Evolutionary conservation across 441 rosid species (phyloP).

Genomic region (Adansonia grandidieri): DNA sequence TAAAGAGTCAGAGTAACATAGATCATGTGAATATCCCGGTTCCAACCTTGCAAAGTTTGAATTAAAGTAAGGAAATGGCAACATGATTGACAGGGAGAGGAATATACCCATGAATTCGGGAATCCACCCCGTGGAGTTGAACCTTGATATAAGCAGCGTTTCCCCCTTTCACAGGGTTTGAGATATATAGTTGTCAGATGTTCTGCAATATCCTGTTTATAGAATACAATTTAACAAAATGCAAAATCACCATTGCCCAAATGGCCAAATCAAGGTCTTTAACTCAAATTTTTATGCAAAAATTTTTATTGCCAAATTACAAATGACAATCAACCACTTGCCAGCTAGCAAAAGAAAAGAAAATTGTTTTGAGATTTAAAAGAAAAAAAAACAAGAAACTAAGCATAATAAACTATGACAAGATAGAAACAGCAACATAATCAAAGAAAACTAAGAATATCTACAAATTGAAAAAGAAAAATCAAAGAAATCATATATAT

Average conservation of each 20-base stretch:
- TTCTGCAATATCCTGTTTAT: constrained; percentile 77
- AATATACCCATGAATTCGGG: constrained; percentile 87
- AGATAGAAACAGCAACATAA: neutral
- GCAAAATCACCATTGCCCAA: neutral
- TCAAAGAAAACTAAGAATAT: too few relatives aligned
- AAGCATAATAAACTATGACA: neutral
- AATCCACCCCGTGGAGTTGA: constrained; percentile 83
- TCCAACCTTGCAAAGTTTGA: neutral
- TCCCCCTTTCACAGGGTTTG: constrained; percentile 84
- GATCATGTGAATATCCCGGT: neutral
- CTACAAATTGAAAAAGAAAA: neutral
- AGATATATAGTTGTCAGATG: constrained; percentile 82
- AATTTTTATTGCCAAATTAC: neutral
- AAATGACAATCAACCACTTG: neutral
- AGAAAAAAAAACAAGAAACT: neutral
- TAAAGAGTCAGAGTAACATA: too few relatives aligned
- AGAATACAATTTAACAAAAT: constrained; percentile 4
- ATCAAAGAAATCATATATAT: neutral
- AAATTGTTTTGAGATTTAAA: neutral
- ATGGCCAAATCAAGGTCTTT: neutral
- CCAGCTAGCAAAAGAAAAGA: neutral
- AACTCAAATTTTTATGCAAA: neutral
- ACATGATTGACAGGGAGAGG: constrained; percentile 22
- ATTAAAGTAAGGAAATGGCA: neutral
- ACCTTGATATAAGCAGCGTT: constrained; percentile 86